These are phyloP conservation scores for Penicillium sp. DNA, from an alignment of 2,329 filamentous ascomycete genomes.

Conservation along the genomic window DNA sequence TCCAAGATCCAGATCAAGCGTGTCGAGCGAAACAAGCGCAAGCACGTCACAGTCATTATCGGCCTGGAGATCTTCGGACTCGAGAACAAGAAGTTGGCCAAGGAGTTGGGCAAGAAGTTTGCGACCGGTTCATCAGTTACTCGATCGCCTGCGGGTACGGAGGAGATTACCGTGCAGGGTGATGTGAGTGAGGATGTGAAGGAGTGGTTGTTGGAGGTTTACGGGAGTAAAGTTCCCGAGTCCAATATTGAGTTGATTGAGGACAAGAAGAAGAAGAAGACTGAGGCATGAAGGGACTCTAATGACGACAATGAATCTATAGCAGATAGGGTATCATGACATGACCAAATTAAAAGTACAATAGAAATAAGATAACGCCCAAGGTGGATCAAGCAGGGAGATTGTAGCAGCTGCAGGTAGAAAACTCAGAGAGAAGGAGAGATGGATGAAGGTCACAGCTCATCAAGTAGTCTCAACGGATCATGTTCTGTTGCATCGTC, in stretches of 20 bases:
- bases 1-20: conserved; percentile 91
- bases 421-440: background rate
- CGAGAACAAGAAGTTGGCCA: conserved; percentile 93
- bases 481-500: conserved; percentile 29
- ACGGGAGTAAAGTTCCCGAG: conserved; percentile 82
- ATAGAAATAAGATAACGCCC: conserved; percentile 18
- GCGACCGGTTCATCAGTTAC: conserved; percentile 93
- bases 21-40: conserved; percentile 97
- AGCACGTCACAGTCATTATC: conserved; percentile 90
- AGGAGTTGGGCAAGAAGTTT: conserved; percentile 98
- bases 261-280: conserved; percentile 90
- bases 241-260: conserved; percentile 95
- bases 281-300: conserved; percentile 10
- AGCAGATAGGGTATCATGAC: conserved; percentile 36
- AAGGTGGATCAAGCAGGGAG: background rate
- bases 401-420: too few relatives aligned
- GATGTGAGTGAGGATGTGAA: conserved; percentile 94
- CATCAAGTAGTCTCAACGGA: conserved; percentile 38
- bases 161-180: conserved; percentile 97
- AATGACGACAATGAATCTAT: conserved; percentile 27
- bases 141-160: conserved; percentile 81
- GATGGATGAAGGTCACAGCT: conserved; percentile 29
- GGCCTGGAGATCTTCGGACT: conserved; percentile 89
- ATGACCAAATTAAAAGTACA: conserved; percentile 25
- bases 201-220: conserved; percentile 88